Evolutionary conservation across 1,284 basidiomycete genomes (phyloP), one percentile per base, ranked within the genome.

Genomic region (Austroboletus rostrupii): DNA sequence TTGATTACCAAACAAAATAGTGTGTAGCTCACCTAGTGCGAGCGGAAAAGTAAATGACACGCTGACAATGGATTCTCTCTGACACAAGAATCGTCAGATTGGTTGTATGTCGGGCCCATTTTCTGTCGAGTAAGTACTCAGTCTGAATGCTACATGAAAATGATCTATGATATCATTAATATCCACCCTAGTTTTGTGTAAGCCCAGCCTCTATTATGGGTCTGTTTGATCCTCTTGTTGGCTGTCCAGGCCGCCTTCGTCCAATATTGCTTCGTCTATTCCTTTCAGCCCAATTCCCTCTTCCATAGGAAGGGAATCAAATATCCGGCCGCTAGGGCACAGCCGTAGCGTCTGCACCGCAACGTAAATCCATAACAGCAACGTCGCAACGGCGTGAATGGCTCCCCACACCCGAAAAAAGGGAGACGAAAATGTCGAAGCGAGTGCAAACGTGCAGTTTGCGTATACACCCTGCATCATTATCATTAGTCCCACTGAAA

Each of bases 351-450:
- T 81, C 50, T 73, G 66, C 11, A 60, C 47, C 1, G 70, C 71
- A 21, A 86, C 73, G 36, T 71, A 78, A 5, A 75, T 36, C 84
- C 85, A 88, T 40, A 86, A 56, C 10, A 80, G n/a, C 9, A 81
- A 59, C 0, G 83, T 82, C 5, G 66, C 70, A 2, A 73, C 66
- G 0, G 80, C 74, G 45, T 83, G 76, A 9, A 80, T 72, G 1
- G 80, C 69, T 4, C 80, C 84, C 52, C 77, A 73, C 13, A 80
- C 70, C 43, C 70, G 74, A 62, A 80, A 75, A 64, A 83, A 79
- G 2, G 2, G 59, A 1, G 74, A 75, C 29, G 83, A 73, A 49
- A 88, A 75, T 20, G 76, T 72, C 1, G 52, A 53, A 0, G 74
- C 76, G 0, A 89, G 70, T 20, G 70, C 68, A 16, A 83, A 75